Evolutionary conservation across 2,329 filamentous ascomycete species (phyloP).

Genomic region (Aspergillus melleus): DNA sequence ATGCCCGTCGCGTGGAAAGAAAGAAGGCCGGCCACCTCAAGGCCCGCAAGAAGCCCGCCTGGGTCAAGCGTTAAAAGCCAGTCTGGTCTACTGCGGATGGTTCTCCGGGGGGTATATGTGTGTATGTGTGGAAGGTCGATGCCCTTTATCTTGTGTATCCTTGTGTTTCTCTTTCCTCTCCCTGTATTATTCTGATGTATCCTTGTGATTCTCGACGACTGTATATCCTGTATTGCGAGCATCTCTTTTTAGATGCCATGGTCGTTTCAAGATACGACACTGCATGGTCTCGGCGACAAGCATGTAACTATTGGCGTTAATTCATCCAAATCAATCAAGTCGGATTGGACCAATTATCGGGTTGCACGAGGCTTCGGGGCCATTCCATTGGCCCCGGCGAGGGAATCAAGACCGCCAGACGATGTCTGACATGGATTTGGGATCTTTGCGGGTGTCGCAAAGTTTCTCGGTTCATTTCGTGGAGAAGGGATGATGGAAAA

Average conservation of each 20-base stretch:
- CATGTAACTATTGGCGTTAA: slow-evolving; percentile 25
- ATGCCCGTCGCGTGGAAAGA: slow-evolving; percentile 89
- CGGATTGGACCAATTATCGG: slow-evolving; percentile 14
- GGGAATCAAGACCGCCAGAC: background rate
- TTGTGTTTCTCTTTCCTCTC: slow-evolving; percentile 11
- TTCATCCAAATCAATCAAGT: slow-evolving; percentile 13
- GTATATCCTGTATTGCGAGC: slow-evolving; percentile 18
- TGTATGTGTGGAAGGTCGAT: no score
- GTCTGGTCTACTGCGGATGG: slow-evolving; percentile 19
- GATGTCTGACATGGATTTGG: no score
- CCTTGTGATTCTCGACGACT: slow-evolving; percentile 17
- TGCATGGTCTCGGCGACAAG: slow-evolving; percentile 23
- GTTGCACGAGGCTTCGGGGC: slow-evolving; percentile 2
- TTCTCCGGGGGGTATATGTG: background rate
- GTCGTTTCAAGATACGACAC: slow-evolving; percentile 20
- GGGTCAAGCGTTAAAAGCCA: slow-evolving; percentile 75
- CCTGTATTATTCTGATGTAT: slow-evolving; percentile 21
- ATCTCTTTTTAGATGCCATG: slow-evolving; percentile 16
- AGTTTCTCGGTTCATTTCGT: background rate
- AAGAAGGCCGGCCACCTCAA: slow-evolving; percentile 97
- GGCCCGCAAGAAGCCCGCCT: slow-evolving; percentile 95
- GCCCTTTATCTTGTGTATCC: slow-evolving; percentile 25
- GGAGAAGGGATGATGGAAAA: background rate
- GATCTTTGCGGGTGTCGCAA: background rate
- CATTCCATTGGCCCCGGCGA: background rate